A percentile compares a stretch with the other conserved stretches of the same genome.
Evolutionary conservation across 345 rosid species (phyloP).

Genomic region (Murraya paniculata): DNA sequence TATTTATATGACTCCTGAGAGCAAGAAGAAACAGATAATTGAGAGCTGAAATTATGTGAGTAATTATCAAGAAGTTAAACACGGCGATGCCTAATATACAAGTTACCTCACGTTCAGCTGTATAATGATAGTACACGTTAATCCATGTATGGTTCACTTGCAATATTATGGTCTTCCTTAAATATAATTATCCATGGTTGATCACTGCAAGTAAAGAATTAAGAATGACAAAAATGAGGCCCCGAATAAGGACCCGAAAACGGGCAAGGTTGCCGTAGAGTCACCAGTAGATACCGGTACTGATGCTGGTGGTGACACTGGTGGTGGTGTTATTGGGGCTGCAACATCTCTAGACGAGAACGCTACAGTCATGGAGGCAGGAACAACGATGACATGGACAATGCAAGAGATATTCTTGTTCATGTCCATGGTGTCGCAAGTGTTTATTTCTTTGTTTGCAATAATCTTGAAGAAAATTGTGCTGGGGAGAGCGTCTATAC

Average conservation of each 20-base stretch:
- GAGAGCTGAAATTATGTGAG: too few species aligned
- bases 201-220: not conserved
- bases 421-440: constrained; percentile 3
- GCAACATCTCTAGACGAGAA: not conserved
- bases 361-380: constrained; percentile 1
- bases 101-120: too few species aligned
- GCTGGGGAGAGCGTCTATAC: too few species aligned
- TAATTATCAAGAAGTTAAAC: too few species aligned
- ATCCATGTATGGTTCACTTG: not conserved
- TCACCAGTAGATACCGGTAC: not conserved
- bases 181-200: not conserved
- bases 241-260: constrained; percentile 7
- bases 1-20: too few species aligned
- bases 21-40: too few species aligned
- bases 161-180: not conserved
- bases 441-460: too few species aligned
- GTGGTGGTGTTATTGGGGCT: not conserved
- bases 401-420: constrained; percentile 5
- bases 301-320: not conserved
- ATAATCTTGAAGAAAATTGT: too few species aligned
- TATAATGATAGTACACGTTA: not conserved
- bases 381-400: not conserved
- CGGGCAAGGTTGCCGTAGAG: not conserved
- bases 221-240: not conserved
- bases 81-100: too few species aligned